These are phyloP conservation scores for Phanerodontia chrysosporium DNA, from an alignment of 768 basidiomycete genomes.

Conservation along the genomic window DNA sequence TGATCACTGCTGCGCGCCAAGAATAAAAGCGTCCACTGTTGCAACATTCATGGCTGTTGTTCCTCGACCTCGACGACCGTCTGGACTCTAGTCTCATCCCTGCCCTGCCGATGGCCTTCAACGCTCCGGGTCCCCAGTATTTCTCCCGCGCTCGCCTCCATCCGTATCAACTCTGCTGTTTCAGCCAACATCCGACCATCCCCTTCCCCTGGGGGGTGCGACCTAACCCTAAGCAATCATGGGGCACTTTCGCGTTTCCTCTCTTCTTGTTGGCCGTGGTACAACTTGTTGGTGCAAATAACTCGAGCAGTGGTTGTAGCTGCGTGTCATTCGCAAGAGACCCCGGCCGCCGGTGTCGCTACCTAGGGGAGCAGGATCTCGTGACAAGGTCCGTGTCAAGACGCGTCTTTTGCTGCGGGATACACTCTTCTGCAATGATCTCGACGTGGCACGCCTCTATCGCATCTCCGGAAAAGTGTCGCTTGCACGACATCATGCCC, in stretches of 20 bases:
- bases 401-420: constrained; percentile 5
- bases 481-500: constrained; percentile 20
- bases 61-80: not conserved
- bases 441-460: constrained; percentile 28
- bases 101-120: constrained; percentile 29
- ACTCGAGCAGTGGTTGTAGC: constrained; percentile 8
- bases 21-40: too few species aligned
- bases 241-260: constrained; percentile 27
- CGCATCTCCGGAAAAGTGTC: constrained; percentile 54
- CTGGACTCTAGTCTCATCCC: not conserved
- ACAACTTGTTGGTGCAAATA: constrained; percentile 17
- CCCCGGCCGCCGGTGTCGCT: not conserved
- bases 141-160: constrained; percentile 19
- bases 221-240: constrained; percentile 58
- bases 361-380: constrained; percentile 14
- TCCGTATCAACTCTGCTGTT: constrained; percentile 29
- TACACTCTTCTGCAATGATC: constrained; percentile 32
- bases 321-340: not conserved
- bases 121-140: constrained; percentile 47
- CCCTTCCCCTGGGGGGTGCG: constrained; percentile 40
- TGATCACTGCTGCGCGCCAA: too few species aligned
- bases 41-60: too few species aligned
- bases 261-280: constrained; percentile 27
- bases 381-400: constrained; percentile 9
- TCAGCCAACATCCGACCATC: constrained; percentile 48